Evolutionary conservation across 2,329 filamentous ascomycete genomes (phyloP), one percentile per base, ranked within the genome.

Genomic region (Mycocentrospora acerina): DNA sequence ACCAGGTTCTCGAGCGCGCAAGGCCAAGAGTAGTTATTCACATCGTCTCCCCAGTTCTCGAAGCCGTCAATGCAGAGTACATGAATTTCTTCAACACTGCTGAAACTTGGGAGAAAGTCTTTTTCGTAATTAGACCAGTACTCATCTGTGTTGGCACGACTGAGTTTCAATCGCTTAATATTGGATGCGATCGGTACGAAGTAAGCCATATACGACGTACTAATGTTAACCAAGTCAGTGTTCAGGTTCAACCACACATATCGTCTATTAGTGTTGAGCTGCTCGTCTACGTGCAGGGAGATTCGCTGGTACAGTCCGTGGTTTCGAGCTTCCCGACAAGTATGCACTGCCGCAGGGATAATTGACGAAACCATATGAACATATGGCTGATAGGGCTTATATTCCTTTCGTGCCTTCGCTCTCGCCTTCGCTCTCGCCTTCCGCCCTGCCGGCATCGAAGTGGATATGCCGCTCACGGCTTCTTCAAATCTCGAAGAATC

Each of bases 251-350:
- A 4, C 44, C 40, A 47, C 7, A 38, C 22, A 29, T 47, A 44
- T 10, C 40, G 33, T 19, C 19, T 30, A 11, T 37, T 29, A 0
- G 16, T 8, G n/a, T n/a, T 44, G 95, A 90, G 90, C 84, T 88
- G 10, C 72, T 91, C 42, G 95, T 96, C 51, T 90, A 95, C 72
- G 85, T 89, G 3, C 85, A 80, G 33, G 95, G 95, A 53, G 4
- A 38, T 19, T 32, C 24, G 24, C 17, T 42, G 1, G 17, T 48
- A 46, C 2, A 40, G 22, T 16, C 39, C 19, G 19, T 34, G 35
- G 25, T 37, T 42, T 27, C 41, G 41, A 18, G 41, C 41, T 37
- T 44, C 45, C 12, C 38, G 24, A 29, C 45, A 48, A 15, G 28
- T 35, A 4, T 48, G 41, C 13, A 48, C 35, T 17, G 11, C 25